Evolutionary conservation across 2,329 filamentous ascomycete genomes (phyloP), one percentile per base, ranked within the genome.

Genomic region (Aspergillus quadrilineatus): DNA sequence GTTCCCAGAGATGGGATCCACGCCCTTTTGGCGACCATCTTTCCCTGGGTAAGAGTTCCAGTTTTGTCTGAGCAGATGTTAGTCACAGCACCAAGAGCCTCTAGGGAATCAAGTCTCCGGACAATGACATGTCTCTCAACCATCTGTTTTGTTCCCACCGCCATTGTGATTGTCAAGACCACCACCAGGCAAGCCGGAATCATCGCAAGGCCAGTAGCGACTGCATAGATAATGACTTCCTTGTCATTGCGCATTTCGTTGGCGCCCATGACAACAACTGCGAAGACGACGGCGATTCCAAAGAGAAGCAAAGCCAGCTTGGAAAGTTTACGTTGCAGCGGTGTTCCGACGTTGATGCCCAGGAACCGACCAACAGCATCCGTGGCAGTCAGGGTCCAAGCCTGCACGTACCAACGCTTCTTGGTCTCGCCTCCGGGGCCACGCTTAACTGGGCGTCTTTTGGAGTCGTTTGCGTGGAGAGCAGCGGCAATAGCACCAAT

Each of bases 311-410:
- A 77, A 22, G 87, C 87, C 49, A 90, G 79, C 68, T 84, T 83
- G 47, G 86, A 87, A 14, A 90, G 77, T 66, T 87, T 89, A 63
- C 82, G 81, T 69, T 89, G 86, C 15, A 90, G 77, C 3, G 87
- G 88, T 9, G 87, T 89, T 46, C 88, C 87, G 10, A 87, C 81
- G 53, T 83, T 87, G 57, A 89, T 80, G 50, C 87, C 87, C 7
- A 89, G 77, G 66, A 90, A 88, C 37, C 80, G 78, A 4, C 84
- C 85, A 56, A 87, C 71, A 5, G 81, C 82, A 67, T 87, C 84
- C 10, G 77, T 79, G 42, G 80, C 69, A 3, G 84, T 87, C 55
- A 82, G 69, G 17, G 76, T 69, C 71, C 77, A 80, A 4, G 79
- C 79, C 64, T 81, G 73, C 14, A 78, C 69, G 56, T 85, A 82